phyloP scores from a whole-genome alignment of 2,329 filamentous ascomycete species.

The Metarhizium robertsii region DNA sequence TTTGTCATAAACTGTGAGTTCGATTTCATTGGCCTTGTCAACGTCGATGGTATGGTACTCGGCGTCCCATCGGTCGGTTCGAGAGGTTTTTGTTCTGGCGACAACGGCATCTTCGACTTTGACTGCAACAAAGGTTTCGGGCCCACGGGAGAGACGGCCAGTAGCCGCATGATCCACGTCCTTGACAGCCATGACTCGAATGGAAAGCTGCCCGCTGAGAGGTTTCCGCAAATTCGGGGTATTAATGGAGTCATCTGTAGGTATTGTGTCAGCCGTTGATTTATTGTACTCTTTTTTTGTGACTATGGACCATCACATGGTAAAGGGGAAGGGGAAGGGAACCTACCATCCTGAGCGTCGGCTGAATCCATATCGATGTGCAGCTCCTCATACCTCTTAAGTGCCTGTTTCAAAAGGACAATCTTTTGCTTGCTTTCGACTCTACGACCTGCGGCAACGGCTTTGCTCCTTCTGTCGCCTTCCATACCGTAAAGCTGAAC shows the following conservation, averaged over 20 bases:
- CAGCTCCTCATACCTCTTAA: constrained; percentile 94
- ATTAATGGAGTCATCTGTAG: constrained; percentile 86
- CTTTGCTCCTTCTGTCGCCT: constrained; percentile 89
- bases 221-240: constrained; percentile 91
- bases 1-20: constrained; percentile 96
- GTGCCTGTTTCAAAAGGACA: constrained; percentile 83
- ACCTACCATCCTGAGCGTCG: constrained; percentile 71
- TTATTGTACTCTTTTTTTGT: too few species aligned
- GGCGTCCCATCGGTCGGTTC: constrained; percentile 84
- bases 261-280: neutral
- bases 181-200: constrained; percentile 80
- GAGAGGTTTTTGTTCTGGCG: constrained; percentile 74
- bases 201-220: constrained; percentile 80
- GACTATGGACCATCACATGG: constrained; percentile 1
- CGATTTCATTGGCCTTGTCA: constrained; percentile 97
- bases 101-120: constrained; percentile 95
- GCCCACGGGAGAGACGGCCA: constrained; percentile 75
- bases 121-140: constrained; percentile 90
- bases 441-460: constrained; percentile 79
- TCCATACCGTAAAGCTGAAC: constrained; percentile 95
- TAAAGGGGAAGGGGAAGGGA: constrained; percentile 7
- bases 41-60: constrained; percentile 89
- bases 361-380: constrained; percentile 83
- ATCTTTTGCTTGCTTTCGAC: constrained; percentile 99
- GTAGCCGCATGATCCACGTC: constrained; percentile 90